phyloP scores from a whole-genome alignment of 176 grass and related monocot genomes.

The Urochloa ruziziensis region DNA sequence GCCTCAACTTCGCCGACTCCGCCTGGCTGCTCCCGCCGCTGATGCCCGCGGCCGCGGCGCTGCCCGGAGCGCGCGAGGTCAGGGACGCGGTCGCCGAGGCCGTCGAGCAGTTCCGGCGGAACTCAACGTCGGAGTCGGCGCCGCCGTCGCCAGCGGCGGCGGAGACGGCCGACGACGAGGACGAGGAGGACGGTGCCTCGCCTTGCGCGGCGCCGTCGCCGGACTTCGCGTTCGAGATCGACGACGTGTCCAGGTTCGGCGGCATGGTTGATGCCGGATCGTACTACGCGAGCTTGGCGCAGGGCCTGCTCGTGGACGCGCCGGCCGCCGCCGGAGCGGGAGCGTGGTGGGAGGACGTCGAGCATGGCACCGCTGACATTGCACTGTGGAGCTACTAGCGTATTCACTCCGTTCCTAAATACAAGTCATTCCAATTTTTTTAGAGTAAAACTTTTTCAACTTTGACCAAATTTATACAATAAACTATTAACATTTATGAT shows the following conservation, averaged over 20 bases:
- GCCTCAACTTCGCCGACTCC: conserved; percentile 79
- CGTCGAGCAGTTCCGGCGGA: conserved; percentile 15
- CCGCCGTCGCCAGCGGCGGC: neutral
- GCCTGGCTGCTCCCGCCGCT: conserved; percentile 38
- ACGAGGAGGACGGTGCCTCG: neutral
- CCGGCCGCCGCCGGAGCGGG: neutral
- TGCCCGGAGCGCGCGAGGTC: conserved; percentile 26
- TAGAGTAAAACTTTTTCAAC: too few species aligned
- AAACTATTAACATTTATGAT: too few species aligned
- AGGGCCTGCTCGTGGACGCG: conserved; percentile 53
- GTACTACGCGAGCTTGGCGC: conserved; percentile 63
- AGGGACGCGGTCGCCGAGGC: conserved; percentile 34
- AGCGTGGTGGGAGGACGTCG: conserved; percentile 25
- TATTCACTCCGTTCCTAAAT: too few species aligned
- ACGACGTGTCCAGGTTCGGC: conserved; percentile 13
- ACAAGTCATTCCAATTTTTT: too few species aligned
- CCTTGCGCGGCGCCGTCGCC: neutral
- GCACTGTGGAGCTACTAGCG: conserved; percentile 41
- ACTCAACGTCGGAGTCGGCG: neutral
- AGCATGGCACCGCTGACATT: neutral
- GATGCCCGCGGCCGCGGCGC: neutral
- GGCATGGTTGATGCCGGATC: conserved; percentile 36
- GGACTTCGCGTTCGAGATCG: neutral
- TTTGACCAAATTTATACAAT: too few species aligned
- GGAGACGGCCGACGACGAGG: neutral